A percentile compares a stretch with the other conserved stretches of the same genome.
Evolutionary conservation across 192 early-diverging fungal species (phyloP).

Genomic region (Coemansia sp.): DNA sequence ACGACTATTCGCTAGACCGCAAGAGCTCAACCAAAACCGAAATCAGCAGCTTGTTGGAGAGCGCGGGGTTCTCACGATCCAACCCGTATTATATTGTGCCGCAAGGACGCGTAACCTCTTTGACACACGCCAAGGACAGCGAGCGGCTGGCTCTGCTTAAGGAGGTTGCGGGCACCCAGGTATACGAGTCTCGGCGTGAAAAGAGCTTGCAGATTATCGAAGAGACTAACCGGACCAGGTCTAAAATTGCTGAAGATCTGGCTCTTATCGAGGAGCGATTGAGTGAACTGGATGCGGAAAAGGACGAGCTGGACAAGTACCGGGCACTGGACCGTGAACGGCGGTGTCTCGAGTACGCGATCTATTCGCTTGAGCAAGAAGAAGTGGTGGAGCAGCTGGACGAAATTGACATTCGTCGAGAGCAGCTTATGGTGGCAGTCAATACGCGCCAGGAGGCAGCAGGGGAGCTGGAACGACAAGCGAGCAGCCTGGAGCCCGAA

Average conservation of each 20-base stretch:
- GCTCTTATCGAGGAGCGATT: constrained; percentile 85
- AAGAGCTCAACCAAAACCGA: constrained; percentile 90
- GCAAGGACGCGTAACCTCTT: constrained; percentile 85
- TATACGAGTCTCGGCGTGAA: constrained; percentile 88
- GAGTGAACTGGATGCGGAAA: constrained; percentile 87
- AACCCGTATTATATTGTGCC: constrained; percentile 99
- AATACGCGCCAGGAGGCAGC: constrained; percentile 59
- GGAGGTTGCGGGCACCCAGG: constrained; percentile 95
- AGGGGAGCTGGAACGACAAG: constrained; percentile 55
- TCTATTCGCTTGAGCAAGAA: constrained; percentile 84
- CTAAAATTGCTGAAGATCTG: constrained; percentile 87
- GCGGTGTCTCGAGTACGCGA: constrained; percentile 87
- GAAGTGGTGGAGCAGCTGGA: constrained; percentile 78
- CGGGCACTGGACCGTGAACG: constrained; percentile 83
- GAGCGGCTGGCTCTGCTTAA: constrained; percentile 90
- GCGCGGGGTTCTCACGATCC: constrained; percentile 91
- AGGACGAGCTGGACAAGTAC: constrained; percentile 87
- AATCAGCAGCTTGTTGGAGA: constrained; percentile 91
- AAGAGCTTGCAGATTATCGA: constrained; percentile 91
- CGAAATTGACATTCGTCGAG: constrained; percentile 57
- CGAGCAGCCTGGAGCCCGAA: constrained; percentile 54
- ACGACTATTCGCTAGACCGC: constrained; percentile 96
- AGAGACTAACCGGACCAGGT: constrained; percentile 78
- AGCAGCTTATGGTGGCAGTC: constrained; percentile 56
- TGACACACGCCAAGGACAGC: constrained; percentile 91